phyloP scores from a whole-genome alignment of 202 grass and related monocot genomes.

The Eragrostis tef region DNA sequence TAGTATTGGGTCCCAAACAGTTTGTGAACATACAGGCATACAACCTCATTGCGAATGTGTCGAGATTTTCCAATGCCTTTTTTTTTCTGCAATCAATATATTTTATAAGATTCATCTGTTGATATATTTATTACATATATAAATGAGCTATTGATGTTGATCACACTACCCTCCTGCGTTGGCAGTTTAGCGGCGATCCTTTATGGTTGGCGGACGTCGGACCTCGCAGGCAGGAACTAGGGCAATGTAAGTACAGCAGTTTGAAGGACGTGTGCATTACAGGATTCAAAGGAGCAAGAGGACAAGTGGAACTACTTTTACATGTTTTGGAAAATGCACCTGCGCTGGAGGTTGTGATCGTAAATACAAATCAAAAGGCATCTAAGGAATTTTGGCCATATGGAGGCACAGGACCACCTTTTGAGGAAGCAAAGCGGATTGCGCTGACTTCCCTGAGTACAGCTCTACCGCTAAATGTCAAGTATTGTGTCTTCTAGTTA shows the following conservation, averaged over 20 bases:
- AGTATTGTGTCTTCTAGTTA: background rate
- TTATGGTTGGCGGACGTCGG: constrained; percentile 24
- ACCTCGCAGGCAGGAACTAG: constrained; percentile 4
- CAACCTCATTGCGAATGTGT: too few relatives aligned
- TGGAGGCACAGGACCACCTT: background rate
- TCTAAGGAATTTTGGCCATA: background rate
- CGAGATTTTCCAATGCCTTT: too few relatives aligned
- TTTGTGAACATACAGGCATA: background rate
- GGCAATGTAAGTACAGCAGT: background rate
- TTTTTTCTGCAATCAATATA: too few relatives aligned
- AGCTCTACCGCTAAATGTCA: background rate
- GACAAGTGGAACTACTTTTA: background rate
- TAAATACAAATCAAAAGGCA: background rate
- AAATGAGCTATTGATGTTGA: too few relatives aligned
- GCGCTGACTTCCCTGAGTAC: background rate
- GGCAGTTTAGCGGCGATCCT: background rate
- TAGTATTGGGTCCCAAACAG: background rate
- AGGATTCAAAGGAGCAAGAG: constrained; percentile 8
- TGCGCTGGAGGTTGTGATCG: background rate
- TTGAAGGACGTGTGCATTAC: constrained; percentile 6
- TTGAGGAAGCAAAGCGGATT: constrained; percentile 7
- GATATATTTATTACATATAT: too few relatives aligned
- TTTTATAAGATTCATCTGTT: too few relatives aligned
- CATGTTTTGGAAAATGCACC: constrained; percentile 2
- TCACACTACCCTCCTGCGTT: background rate